These are phyloP conservation scores for Diaporthe vexans DNA, from an alignment of 2,329 filamentous ascomycete genomes.

Conservation along the genomic window DNA sequence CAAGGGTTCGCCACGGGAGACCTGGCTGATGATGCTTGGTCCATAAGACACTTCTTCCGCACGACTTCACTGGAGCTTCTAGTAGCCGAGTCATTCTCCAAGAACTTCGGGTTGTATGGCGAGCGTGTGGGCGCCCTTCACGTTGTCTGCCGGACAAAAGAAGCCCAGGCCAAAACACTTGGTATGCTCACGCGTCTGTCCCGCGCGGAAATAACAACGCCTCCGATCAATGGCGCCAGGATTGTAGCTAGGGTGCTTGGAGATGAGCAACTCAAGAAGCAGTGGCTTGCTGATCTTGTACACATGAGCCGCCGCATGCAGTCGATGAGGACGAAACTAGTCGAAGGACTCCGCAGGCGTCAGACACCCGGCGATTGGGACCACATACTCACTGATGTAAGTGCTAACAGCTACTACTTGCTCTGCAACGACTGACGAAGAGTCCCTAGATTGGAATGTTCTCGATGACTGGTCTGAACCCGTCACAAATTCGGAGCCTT, in stretches of 20 bases:
- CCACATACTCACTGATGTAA: conserved; percentile 5
- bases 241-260: neutral
- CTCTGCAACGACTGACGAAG: neutral
- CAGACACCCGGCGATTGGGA: neutral
- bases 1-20: conserved; percentile 9
- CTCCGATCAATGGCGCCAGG: neutral
- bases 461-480: neutral
- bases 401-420: neutral
- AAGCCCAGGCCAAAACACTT: neutral
- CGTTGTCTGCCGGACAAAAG: conserved; percentile 2
- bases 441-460: neutral
- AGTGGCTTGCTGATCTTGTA: conserved; percentile 2
- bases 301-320: conserved; percentile 1
- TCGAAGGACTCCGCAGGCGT: neutral
- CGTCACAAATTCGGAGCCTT: neutral
- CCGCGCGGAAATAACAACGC: neutral
- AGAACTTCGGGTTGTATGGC: conserved; percentile 1
- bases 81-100: neutral
- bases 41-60: neutral
- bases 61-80: neutral
- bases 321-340: neutral
- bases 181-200: neutral
- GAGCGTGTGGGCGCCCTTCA: neutral
- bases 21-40: neutral
- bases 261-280: neutral